These are phyloP conservation scores for Plantago major DNA, from an alignment of 257 asterid species.

Conservation along the genomic window DNA sequence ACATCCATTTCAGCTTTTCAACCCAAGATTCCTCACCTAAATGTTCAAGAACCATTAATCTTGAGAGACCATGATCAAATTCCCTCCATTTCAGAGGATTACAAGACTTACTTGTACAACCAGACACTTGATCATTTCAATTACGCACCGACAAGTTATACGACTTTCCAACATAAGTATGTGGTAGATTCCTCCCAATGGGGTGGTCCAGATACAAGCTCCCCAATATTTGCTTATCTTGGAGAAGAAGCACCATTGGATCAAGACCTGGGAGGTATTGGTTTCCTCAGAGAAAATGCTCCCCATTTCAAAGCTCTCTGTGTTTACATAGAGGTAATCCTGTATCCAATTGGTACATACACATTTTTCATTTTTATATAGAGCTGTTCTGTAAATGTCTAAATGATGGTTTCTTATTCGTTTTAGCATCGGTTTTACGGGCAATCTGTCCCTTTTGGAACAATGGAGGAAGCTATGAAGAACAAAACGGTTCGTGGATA, in stretches of 20 bases:
- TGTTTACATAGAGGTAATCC: constrained; percentile 63
- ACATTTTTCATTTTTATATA: not conserved
- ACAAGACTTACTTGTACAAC: constrained; percentile 34
- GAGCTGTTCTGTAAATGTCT: not conserved
- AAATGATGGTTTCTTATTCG: not conserved
- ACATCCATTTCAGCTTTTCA: constrained; percentile 2
- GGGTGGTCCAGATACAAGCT: constrained; percentile 44
- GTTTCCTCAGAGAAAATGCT: constrained; percentile 54
- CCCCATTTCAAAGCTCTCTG: constrained; percentile 56
- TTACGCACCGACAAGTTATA: constrained; percentile 51
- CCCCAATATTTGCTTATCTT: constrained; percentile 62
- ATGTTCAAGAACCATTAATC: not conserved
- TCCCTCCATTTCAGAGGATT: constrained; percentile 22
- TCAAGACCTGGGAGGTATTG: constrained; percentile 22
- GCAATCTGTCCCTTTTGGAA: constrained; percentile 52
- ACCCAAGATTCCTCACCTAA: not conserved
- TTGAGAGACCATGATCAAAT: constrained; percentile 3
- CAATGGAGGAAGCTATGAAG: constrained; percentile 37
- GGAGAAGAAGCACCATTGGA: constrained; percentile 65
- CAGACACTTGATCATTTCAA: constrained; percentile 86
- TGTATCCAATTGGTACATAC: not conserved
- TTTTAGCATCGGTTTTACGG: constrained; percentile 75
- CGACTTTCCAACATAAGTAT: constrained; percentile 52
- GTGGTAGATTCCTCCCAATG: constrained; percentile 39
- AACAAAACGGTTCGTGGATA: constrained; percentile 50